Evolutionary conservation across 345 rosid species (phyloP).

Genomic region (Dimocarpus longan): DNA sequence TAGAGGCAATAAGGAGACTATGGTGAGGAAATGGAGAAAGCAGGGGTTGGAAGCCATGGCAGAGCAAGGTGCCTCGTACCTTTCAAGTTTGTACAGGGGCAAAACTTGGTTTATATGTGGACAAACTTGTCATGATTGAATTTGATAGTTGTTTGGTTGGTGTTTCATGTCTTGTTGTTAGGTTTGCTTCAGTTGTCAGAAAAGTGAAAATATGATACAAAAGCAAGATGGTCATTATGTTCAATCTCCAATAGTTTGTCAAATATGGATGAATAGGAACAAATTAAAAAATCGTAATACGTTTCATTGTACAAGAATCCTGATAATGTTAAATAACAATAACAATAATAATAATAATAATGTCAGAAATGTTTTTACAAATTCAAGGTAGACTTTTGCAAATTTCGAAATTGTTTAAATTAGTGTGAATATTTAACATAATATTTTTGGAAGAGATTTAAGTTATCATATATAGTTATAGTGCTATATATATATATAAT

Average conservation of each 20-base stretch:
- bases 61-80: constrained; percentile 20
- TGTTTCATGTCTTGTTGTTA: constrained; percentile 21
- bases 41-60: constrained; percentile 40
- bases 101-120: not conserved
- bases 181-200: constrained; percentile 24
- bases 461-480: too few relatives aligned
- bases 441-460: too few relatives aligned
- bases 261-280: too few relatives aligned
- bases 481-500: too few relatives aligned
- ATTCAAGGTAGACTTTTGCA: too few relatives aligned
- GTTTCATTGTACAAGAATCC: too few relatives aligned
- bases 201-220: not conserved
- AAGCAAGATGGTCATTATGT: not conserved
- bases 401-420: not conserved
- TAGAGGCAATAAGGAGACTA: constrained; percentile 38
- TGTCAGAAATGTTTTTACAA: too few relatives aligned
- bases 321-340: too few relatives aligned
- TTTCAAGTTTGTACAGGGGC: constrained; percentile 29
- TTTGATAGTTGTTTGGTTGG: constrained; percentile 24
- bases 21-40: constrained; percentile 34
- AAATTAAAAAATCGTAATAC: too few relatives aligned
- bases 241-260: not conserved
- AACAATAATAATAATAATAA: too few relatives aligned
- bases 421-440: too few relatives aligned
- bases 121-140: not conserved